A percentile compares a stretch with the other conserved stretches of the same genome.
Evolutionary conservation across 768 basidiomycete genomes (phyloP).

Genomic region (Strobilomyces dryophilus): DNA sequence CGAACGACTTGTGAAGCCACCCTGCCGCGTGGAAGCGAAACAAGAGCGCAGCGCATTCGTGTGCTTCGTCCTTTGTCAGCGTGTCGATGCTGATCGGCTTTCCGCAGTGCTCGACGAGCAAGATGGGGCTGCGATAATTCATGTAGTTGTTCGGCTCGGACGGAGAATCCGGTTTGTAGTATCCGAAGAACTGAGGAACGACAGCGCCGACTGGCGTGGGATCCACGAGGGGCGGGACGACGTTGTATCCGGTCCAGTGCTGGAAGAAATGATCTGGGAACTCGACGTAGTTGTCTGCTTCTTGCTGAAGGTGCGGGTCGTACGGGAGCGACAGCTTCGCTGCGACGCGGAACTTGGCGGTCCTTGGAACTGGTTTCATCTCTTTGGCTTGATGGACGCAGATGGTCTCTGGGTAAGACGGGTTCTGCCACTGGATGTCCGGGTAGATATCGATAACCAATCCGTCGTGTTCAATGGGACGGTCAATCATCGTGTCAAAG

Average conservation of each 20-base stretch:
- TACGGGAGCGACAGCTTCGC: constrained; percentile 39
- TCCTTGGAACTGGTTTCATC: constrained; percentile 17
- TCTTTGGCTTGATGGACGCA: constrained; percentile 8
- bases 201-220: constrained; percentile 49
- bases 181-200: constrained; percentile 63
- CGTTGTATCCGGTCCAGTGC: constrained; percentile 25
- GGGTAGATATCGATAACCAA: constrained; percentile 1
- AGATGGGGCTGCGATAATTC: constrained; percentile 4
- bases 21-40: constrained; percentile 37
- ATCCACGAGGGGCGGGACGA: constrained; percentile 30
- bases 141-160: constrained; percentile 14
- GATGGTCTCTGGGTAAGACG: constrained; percentile 8
- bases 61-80: constrained; percentile 33
- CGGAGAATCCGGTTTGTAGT: constrained; percentile 37
- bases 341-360: constrained; percentile 36
- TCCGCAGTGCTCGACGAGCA: constrained; percentile 36
- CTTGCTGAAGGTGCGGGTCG: constrained; percentile 33
- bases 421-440: constrained; percentile 18
- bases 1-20: constrained; percentile 40
- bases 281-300: constrained; percentile 24
- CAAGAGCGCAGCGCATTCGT: constrained; percentile 37
- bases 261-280: constrained; percentile 29
- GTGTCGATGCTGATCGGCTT: constrained; percentile 21
- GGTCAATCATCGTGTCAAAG: not conserved
- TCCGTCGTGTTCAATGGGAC: constrained; percentile 2